Percentiles rank a stretch among this genome's conserved stretches.
Conservation (phyloP, 768 basidiomycete genomes). For the Rhodotorula babjevae region DNA sequence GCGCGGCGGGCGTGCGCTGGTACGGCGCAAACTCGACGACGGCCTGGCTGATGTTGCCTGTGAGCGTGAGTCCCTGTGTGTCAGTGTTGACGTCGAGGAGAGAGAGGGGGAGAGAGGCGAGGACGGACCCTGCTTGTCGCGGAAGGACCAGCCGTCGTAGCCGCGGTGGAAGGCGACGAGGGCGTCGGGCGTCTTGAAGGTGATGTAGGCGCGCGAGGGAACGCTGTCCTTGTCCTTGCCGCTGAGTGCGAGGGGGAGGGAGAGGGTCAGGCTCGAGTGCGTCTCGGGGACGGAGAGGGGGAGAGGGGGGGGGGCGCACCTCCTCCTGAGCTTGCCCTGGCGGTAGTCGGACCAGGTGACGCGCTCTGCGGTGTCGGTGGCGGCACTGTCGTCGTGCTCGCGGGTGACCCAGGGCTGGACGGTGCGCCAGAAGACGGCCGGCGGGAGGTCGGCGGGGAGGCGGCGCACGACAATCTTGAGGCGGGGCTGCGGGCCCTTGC, state of each 20-base stretch:
- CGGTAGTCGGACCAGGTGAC: slow-evolving; percentile 21
- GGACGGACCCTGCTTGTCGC: slow-evolving; percentile 79
- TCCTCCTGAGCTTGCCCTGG: slow-evolving; percentile 32
- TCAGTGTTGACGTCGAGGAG: background rate
- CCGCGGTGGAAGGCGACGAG: slow-evolving; percentile 70
- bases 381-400: slow-evolving; percentile 52
- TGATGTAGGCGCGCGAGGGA: slow-evolving; percentile 83
- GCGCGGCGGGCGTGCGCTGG: slow-evolving; percentile 70
- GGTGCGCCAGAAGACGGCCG: slow-evolving; percentile 88
- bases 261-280: background rate
- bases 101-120: slow-evolving; percentile 4
- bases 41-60: slow-evolving; percentile 81
- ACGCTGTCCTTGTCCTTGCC: slow-evolving; percentile 80
- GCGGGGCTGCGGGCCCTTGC: background rate
- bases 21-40: slow-evolving; percentile 92
- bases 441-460: slow-evolving; percentile 85
- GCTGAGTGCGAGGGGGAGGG: background rate
- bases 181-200: slow-evolving; percentile 70
- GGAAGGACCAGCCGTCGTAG: slow-evolving; percentile 86
- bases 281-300: background rate
- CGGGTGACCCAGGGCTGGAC: slow-evolving; percentile 77
- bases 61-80: background rate
- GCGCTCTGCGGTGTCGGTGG: background rate
- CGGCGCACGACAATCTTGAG: slow-evolving; percentile 77
- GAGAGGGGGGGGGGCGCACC: slow-evolving; percentile 11